Evolutionary conservation across 2,329 filamentous ascomycete species (phyloP).

Genomic region (Cladosporium colombiae): DNA sequence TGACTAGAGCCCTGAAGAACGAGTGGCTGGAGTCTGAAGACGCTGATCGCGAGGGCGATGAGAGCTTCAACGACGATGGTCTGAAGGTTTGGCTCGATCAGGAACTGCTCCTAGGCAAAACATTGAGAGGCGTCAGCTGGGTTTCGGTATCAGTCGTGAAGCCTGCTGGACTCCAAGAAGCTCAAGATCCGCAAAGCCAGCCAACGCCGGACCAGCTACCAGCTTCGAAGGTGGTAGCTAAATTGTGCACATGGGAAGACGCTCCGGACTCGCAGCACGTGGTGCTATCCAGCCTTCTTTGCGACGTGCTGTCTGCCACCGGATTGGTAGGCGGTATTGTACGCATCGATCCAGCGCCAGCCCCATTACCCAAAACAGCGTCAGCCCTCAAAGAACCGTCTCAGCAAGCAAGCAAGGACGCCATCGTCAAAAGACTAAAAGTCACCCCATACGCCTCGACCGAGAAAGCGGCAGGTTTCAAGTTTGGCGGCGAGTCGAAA

Average conservation of each 20-base stretch:
- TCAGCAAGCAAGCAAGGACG: constrained; percentile 43
- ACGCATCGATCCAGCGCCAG: constrained; percentile 79
- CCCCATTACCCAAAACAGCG: constrained; percentile 66
- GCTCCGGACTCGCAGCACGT: constrained; percentile 79
- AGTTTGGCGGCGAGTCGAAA: constrained; percentile 85
- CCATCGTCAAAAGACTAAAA: constrained; percentile 66
- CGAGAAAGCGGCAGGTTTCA: constrained; percentile 63
- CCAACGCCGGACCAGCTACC: constrained; percentile 59
- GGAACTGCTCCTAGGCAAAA: constrained; percentile 70
- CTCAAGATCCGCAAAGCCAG: constrained; percentile 71
- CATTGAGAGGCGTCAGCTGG: constrained; percentile 74
- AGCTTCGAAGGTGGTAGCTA: constrained; percentile 72
- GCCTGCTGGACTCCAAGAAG: constrained; percentile 72
- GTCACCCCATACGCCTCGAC: constrained; percentile 74
- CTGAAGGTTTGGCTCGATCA: constrained; percentile 83
- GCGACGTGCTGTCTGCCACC: constrained; percentile 68
- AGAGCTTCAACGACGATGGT: constrained; percentile 53
- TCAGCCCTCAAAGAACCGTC: constrained; percentile 44
- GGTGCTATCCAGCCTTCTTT: constrained; percentile 76
- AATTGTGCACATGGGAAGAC: constrained; percentile 77
- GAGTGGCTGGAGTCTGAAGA: constrained; percentile 68
- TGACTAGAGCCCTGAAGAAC: constrained; percentile 68
- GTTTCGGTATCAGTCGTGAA: constrained; percentile 84
- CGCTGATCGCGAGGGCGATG: constrained; percentile 47
- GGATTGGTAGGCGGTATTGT: constrained; percentile 83